Evolutionary conservation across 306 rosid species (phyloP).

Genomic region (Senna siamea): DNA sequence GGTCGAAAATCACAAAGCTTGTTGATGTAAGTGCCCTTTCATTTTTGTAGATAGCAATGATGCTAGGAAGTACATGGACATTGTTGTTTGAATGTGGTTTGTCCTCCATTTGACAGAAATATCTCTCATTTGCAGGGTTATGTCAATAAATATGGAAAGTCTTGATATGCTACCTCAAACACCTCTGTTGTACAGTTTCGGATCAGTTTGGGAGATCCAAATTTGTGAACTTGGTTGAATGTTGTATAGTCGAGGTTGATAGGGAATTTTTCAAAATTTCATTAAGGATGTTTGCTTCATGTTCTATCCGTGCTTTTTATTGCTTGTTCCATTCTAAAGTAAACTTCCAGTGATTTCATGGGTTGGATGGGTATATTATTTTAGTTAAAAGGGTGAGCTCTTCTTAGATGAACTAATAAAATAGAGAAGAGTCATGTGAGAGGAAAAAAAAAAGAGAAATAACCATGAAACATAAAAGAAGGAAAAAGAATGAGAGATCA

Average conservation of each 20-base stretch:
- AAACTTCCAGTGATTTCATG: slow-evolving; percentile 36
- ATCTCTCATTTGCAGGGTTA: slow-evolving; percentile 83
- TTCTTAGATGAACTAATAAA: neutral
- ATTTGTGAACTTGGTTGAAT: slow-evolving; percentile 45
- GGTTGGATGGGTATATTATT: slow-evolving; percentile 31
- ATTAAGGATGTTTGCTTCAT: slow-evolving; percentile 35
- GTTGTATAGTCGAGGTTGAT: slow-evolving; percentile 43
- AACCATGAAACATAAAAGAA: neutral
- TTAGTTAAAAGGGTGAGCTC: slow-evolving; percentile 1
- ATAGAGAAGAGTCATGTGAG: neutral
- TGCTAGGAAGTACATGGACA: slow-evolving; percentile 31
- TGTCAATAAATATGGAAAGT: slow-evolving; percentile 80
- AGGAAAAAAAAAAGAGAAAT: neutral
- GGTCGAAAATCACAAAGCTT: slow-evolving; percentile 74
- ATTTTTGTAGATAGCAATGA: slow-evolving; percentile 31
- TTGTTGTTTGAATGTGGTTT: slow-evolving; percentile 30
- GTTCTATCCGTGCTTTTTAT: slow-evolving; percentile 26
- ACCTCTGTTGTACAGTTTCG: slow-evolving; percentile 60
- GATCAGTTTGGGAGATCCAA: slow-evolving; percentile 45
- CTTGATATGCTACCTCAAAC: slow-evolving; percentile 57
- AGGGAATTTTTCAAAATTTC: slow-evolving; percentile 37
- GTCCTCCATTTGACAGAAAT: slow-evolving; percentile 46
- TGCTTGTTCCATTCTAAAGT: slow-evolving; percentile 37
- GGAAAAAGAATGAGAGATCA: neutral
- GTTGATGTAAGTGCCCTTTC: slow-evolving; percentile 68